Evolutionary conservation across 148 eudicot genomes (phyloP).

Genomic region (Chenopodium album): DNA sequence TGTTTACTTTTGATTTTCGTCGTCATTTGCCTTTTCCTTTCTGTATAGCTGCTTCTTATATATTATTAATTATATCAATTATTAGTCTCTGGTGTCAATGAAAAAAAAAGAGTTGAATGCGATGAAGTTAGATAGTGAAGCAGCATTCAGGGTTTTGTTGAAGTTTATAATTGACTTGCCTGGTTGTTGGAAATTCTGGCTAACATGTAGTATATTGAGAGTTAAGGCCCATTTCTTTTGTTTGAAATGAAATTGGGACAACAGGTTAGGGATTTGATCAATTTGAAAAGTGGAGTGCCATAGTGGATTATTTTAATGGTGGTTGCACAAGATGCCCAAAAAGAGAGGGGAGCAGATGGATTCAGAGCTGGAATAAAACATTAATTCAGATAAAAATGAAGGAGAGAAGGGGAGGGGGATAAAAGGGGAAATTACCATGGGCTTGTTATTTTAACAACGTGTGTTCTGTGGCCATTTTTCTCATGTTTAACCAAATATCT

Average conservation of each 20-base stretch:
- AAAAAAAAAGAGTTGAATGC: background rate
- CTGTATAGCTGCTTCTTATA: background rate
- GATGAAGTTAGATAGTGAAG: constrained; percentile 6
- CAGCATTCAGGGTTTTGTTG: background rate
- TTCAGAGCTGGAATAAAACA: background rate
- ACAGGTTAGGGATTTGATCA: background rate
- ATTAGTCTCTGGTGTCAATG: background rate
- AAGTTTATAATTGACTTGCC: background rate
- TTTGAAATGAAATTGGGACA: background rate
- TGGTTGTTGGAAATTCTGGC: background rate
- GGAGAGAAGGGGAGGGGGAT: background rate
- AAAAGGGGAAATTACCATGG: background rate
- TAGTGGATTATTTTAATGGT: background rate
- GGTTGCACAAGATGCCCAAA: background rate
- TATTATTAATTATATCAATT: background rate
- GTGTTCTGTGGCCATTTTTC: background rate
- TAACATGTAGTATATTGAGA: background rate
- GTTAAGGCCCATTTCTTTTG: background rate
- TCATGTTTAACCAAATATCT: background rate
- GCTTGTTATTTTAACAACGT: background rate
- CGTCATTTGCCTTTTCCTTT: background rate
- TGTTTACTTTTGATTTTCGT: background rate
- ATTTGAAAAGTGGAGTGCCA: background rate
- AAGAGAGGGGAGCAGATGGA: background rate
- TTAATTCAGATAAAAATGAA: background rate